Evolutionary conservation across 495 filamentous ascomycete species (phyloP).

Genomic region (Aspergillus haitiensis): DNA sequence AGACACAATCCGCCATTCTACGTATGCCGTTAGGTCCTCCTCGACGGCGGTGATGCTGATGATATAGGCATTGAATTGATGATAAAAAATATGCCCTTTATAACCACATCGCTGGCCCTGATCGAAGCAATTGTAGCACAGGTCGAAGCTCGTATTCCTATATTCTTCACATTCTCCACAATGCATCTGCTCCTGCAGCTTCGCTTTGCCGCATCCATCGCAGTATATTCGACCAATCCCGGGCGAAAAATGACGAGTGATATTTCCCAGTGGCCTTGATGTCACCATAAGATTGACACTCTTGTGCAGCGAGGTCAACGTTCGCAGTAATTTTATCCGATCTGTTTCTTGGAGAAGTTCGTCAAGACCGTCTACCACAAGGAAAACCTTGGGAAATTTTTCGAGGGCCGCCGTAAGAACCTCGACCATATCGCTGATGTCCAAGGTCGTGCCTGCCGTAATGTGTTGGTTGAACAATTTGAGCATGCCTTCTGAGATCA

Average conservation of each 20-base stretch:
- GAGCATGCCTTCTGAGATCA: background rate
- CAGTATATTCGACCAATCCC: background rate
- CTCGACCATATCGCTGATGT: background rate
- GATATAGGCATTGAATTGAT: background rate
- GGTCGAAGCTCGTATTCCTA: background rate
- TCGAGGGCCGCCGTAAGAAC: background rate
- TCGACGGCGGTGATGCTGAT: conserved; percentile 7
- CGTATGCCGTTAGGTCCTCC: conserved; percentile 12
- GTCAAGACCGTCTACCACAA: conserved; percentile 16
- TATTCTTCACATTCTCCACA: conserved; percentile 1
- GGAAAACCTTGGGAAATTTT: conserved; percentile 10
- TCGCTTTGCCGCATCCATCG: background rate
- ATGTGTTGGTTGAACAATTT: background rate
- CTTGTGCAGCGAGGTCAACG: background rate
- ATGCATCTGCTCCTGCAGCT: background rate
- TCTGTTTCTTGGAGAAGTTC: conserved; percentile 8
- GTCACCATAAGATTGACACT: conserved; percentile 16
- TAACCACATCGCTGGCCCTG: conserved; percentile 6
- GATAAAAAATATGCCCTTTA: background rate
- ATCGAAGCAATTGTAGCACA: conserved; percentile 7
- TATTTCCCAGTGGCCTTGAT: conserved; percentile 7
- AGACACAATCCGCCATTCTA: conserved; percentile 6
- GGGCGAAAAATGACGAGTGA: background rate
- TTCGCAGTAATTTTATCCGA: background rate
- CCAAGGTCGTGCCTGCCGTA: conserved; percentile 2